Evolutionary conservation across 1,284 basidiomycete genomes (phyloP).

Genomic region (Hortiboletus rubellus): DNA sequence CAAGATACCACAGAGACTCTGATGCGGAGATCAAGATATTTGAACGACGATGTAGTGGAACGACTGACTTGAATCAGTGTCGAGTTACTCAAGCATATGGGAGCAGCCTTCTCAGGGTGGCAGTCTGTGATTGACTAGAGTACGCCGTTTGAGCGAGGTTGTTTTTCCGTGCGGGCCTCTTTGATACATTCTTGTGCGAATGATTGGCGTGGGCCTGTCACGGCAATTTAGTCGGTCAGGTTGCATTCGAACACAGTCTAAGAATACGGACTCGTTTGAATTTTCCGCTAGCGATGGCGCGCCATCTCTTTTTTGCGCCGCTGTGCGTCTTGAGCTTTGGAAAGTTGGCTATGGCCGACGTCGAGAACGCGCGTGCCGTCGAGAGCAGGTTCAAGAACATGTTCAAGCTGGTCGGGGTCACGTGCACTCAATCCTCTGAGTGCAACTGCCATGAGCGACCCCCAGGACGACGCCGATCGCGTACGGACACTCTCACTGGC

Average conservation of each 20-base stretch:
- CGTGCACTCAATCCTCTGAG: conserved; percentile 14
- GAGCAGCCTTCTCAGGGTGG: conserved; percentile 62
- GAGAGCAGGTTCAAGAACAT: conserved; percentile 23
- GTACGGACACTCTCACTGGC: conserved; percentile 40
- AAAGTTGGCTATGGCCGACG: conserved; percentile 44
- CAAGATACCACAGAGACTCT: conserved; percentile 9
- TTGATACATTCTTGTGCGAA: conserved; percentile 69
- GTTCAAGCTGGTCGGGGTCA: conserved; percentile 14
- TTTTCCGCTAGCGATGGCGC: conserved; percentile 61
- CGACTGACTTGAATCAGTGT: conserved; percentile 15
- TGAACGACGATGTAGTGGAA: neutral
- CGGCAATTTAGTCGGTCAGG: neutral
- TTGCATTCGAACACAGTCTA: neutral
- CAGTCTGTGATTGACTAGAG: conserved; percentile 61
- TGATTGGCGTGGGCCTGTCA: conserved; percentile 65
- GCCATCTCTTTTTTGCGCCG: conserved; percentile 81
- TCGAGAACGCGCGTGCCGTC: conserved; percentile 43
- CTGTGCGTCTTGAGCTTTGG: conserved; percentile 77
- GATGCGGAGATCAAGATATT: neutral
- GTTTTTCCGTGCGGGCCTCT: conserved; percentile 66
- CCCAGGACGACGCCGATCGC: conserved; percentile 75
- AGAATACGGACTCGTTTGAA: conserved; percentile 72
- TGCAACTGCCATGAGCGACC: conserved; percentile 47
- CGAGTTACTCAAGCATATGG: conserved; percentile 56
- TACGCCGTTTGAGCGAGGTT: conserved; percentile 63